Percentiles rank a stretch among this genome's conserved stretches.
These are phyloP conservation scores for Spinellus fusiger DNA, from an alignment of 192 early-diverging fungal species.

Conservation along the genomic window DNA sequence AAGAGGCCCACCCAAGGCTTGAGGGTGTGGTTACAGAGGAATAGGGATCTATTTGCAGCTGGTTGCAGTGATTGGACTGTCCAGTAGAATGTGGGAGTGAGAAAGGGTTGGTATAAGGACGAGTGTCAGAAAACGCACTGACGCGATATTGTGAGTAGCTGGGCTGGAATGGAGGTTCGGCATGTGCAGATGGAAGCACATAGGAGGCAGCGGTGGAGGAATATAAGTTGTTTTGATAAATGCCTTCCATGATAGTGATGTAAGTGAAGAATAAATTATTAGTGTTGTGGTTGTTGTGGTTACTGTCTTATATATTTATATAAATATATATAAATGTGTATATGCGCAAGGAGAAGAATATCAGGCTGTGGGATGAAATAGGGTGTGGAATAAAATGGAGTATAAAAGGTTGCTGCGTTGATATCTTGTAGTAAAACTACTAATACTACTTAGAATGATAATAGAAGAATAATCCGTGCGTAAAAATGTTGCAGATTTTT, in stretches of 20 bases:
- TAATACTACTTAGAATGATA: neutral
- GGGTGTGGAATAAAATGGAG: too few species aligned
- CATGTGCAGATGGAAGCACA: slow-evolving; percentile 4
- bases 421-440: too few species aligned
- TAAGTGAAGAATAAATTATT: too few species aligned
- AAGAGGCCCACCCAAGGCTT: neutral
- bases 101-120: neutral
- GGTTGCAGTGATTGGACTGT: neutral
- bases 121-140: slow-evolving; percentile 12
- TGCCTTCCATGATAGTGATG: slow-evolving; percentile 16
- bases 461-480: neutral
- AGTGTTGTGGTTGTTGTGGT: too few species aligned
- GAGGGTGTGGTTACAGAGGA: neutral
- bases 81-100: neutral
- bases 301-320: slow-evolving; percentile 5
- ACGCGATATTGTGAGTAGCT: slow-evolving; percentile 7
- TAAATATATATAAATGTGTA: too few species aligned
- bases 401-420: too few species aligned
- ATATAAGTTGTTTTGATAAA: slow-evolving; percentile 15
- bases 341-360: too few species aligned
- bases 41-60: neutral
- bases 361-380: too few species aligned
- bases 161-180: slow-evolving; percentile 1
- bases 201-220: slow-evolving; percentile 9
- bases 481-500: neutral